Evolutionary conservation across 2,329 filamentous ascomycete species (phyloP).

Genomic region (Neofusicoccum laricinum): DNA sequence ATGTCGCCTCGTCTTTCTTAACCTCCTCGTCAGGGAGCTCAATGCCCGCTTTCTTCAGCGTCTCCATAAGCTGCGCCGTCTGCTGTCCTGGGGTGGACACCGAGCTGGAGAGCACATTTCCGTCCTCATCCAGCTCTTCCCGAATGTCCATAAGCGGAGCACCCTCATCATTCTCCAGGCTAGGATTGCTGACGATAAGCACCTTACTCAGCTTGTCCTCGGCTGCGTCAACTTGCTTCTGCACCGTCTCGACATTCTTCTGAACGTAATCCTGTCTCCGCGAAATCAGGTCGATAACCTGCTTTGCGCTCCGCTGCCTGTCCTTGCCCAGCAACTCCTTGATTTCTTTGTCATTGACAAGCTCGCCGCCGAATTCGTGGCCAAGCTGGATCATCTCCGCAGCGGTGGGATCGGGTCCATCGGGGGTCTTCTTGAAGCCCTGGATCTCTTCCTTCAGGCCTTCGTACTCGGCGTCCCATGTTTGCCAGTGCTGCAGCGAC

Average conservation of each 20-base stretch:
- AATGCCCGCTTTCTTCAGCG: conserved; percentile 74
- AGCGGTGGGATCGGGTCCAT: conserved; percentile 17
- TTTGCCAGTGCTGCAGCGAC: conserved; percentile 82
- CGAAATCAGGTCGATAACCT: conserved; percentile 66
- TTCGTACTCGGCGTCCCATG: conserved; percentile 90
- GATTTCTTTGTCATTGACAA: conserved; percentile 62
- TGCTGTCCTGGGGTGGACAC: conserved; percentile 60
- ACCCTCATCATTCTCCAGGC: conserved; percentile 63
- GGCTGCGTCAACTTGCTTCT: conserved; percentile 66
- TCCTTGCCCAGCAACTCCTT: conserved; percentile 48
- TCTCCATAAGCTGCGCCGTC: conserved; percentile 66
- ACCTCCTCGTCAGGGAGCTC: neutral
- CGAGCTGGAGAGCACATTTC: conserved; percentile 66
- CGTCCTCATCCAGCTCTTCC: conserved; percentile 88
- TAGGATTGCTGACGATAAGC: conserved; percentile 58
- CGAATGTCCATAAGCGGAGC: conserved; percentile 85
- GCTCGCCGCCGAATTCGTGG: conserved; percentile 58
- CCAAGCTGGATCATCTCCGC: conserved; percentile 47
- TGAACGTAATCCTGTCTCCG: conserved; percentile 86
- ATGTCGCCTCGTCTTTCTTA: neutral
- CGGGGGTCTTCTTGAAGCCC: conserved; percentile 39
- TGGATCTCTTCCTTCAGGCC: conserved; percentile 79
- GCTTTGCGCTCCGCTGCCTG: conserved; percentile 52
- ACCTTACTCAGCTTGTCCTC: conserved; percentile 69
- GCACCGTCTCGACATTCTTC: conserved; percentile 71